A percentile compares a stretch with the other conserved stretches of the same genome.
Evolutionary conservation across 116 monocot genomes (phyloP).

Genomic region (Papilionanthe hybrid): DNA sequence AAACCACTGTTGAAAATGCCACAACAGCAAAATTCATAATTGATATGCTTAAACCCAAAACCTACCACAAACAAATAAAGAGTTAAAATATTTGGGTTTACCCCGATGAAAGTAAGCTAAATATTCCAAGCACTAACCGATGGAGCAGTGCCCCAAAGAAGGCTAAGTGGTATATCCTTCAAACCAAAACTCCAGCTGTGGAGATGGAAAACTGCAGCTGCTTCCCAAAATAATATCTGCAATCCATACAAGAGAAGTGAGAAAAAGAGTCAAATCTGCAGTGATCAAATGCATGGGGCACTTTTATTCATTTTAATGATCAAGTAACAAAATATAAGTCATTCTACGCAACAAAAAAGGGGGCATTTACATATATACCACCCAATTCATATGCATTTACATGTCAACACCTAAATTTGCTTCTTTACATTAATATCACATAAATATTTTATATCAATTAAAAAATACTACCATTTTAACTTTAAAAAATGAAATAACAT

Average conservation of each 20-base stretch:
- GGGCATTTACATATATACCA: no score
- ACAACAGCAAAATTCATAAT: constrained; percentile 45
- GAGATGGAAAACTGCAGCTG: constrained; percentile 20
- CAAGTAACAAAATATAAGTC: no score
- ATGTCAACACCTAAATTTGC: no score
- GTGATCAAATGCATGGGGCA: neutral
- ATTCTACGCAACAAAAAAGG: no score
- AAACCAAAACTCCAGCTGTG: constrained; percentile 13
- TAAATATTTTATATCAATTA: no score
- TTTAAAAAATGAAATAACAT: no score
- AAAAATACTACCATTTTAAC: no score
- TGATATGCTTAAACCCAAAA: constrained; percentile 36
- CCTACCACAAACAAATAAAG: constrained; percentile 25
- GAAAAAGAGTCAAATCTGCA: neutral
- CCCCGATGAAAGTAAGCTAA: neutral
- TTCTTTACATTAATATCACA: no score
- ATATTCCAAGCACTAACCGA: constrained; percentile 24
- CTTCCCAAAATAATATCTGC: constrained; percentile 60
- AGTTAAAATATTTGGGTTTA: neutral
- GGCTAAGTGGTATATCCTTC: constrained; percentile 24
- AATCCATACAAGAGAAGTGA: constrained; percentile 4
- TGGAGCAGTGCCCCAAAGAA: constrained; percentile 31
- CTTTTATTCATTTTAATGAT: neutral
- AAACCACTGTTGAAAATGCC: constrained; percentile 52
- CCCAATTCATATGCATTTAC: no score